These are phyloP conservation scores for Schizochytrium sp. DNA, from an alignment of 108 stramenopile species.

Conservation along the genomic window DNA sequence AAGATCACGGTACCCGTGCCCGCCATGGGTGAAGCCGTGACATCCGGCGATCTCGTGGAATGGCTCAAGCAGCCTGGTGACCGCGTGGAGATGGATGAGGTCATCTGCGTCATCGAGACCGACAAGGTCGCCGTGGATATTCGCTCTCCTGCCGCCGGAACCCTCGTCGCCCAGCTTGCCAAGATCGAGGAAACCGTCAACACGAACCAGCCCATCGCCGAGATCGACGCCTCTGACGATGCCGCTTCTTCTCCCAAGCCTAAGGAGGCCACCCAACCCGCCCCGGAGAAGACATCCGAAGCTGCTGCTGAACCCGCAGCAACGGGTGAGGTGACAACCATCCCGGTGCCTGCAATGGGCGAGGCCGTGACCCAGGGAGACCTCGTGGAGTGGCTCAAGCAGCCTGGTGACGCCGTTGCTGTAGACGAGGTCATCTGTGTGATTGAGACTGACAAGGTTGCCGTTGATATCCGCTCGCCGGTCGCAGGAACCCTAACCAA, in stretches of 20 bases:
- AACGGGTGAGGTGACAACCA: background rate
- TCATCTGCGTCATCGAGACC: conserved; percentile 85
- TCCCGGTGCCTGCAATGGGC: conserved; percentile 74
- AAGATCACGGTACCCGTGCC: conserved; percentile 63
- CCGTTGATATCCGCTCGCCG: conserved; percentile 88
- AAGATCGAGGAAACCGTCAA: conserved; percentile 95
- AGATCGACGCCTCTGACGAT: conserved; percentile 26
- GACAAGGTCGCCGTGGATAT: conserved; percentile 96
- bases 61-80: conserved; percentile 71
- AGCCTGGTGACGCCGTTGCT: conserved; percentile 72
- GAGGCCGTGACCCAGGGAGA: conserved; percentile 89
- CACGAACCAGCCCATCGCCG: conserved; percentile 51
- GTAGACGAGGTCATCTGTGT: conserved; percentile 74
- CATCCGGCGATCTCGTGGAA: conserved; percentile 82
- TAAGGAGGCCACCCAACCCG: background rate
- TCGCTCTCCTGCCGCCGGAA: conserved; percentile 86
- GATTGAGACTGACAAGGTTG: conserved; percentile 98
- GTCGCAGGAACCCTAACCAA: conserved; percentile 87
- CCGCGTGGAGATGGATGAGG: conserved; percentile 73
- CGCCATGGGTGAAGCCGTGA: conserved; percentile 90
- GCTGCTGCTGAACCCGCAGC: background rate
- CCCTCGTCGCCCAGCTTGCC: conserved; percentile 86
- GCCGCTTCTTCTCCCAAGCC: background rate
- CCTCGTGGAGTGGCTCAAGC: conserved; percentile 85
- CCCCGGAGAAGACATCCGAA: background rate